phyloP scores from a whole-genome alignment of 768 basidiomycete genomes.

The Omphalotus guepiniiformis region DNA sequence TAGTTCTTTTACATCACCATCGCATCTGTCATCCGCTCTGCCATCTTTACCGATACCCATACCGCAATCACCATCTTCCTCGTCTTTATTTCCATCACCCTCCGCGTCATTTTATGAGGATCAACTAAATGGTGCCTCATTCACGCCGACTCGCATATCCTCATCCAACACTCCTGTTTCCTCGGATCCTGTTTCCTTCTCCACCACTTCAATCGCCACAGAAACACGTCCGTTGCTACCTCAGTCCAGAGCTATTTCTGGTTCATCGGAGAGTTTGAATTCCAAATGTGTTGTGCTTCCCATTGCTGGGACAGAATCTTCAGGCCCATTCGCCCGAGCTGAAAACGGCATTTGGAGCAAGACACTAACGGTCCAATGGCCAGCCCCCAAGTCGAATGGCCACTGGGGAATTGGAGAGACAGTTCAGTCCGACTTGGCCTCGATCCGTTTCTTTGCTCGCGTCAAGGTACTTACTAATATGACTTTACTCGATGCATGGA shows the following conservation, averaged over 20 bases:
- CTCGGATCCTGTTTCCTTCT: slow-evolving; percentile 30
- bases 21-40: slow-evolving; percentile 18
- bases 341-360: slow-evolving; percentile 56
- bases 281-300: slow-evolving; percentile 45
- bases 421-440: slow-evolving; percentile 57
- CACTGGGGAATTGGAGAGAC: slow-evolving; percentile 83
- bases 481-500: slow-evolving; percentile 8
- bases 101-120: slow-evolving; percentile 17
- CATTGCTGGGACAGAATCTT: slow-evolving; percentile 56
- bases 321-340: slow-evolving; percentile 53
- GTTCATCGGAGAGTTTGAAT: slow-evolving; percentile 17
- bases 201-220: slow-evolving; percentile 25
- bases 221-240: slow-evolving; percentile 25
- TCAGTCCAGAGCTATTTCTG: slow-evolving; percentile 16
- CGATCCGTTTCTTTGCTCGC: slow-evolving; percentile 66
- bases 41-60: slow-evolving; percentile 17
- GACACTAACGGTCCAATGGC: slow-evolving; percentile 70
- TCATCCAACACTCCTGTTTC: slow-evolving; percentile 42
- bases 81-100: slow-evolving; percentile 21
- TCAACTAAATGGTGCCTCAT: slow-evolving; percentile 7
- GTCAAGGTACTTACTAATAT: slow-evolving; percentile 48
- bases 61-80: slow-evolving; percentile 29
- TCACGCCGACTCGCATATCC: slow-evolving; percentile 21
- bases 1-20: slow-evolving; percentile 15
- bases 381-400: slow-evolving; percentile 58